Evolutionary conservation across 2,329 filamentous ascomycete genomes (phyloP), one percentile per base, ranked within the genome.

Genomic region (Aspergillus thermomutatus): DNA sequence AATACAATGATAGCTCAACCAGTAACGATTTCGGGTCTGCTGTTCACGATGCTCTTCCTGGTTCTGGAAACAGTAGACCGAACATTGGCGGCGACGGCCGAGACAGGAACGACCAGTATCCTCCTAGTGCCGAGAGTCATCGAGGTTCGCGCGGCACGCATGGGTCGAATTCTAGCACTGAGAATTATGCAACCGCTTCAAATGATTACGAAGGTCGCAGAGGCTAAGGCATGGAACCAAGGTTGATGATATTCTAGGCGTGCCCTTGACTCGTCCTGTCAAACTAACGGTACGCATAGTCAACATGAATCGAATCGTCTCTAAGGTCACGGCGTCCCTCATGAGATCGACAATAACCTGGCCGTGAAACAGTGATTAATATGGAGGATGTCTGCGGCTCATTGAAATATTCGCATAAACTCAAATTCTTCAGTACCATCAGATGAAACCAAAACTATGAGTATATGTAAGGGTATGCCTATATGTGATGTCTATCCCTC

Each of bases 141-240:
- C 28, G 26, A 23, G 11, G 27, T 23, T 27, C 6, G 8, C 4
- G 21, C 37, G 52, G 26, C 23, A 25, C 19, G 74, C 52, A 52
- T n/a, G 43, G 81, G 27, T 60, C 51, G 23, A 51, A 56, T 19
- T 43, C 55, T 17, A 51, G 48, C 49, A 31, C 54, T 21, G 60
- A 55, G n/a, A 54, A 49, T 2, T 61, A 60, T 41, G 57, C 57
- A 9, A 58, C 63, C 9, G 41, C 41, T 27, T 50, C 45, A 4
- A 46, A 48, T 37, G 54, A 54, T 19, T 37, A 52, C 21, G 46
- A 26, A n/a, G 59, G 57, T 50, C 54, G 60, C 37, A 80, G 80
- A 5, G 73, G 77, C 9, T 77, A 82, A 65, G 63, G 31, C 31
- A 17, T 14, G 4, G 14, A 17, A 34, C 4, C 31, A 34, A 34